These are phyloP conservation scores for Protostelium mycophagum DNA, from an alignment of 78 protist genomes.

Conservation along the genomic window DNA sequence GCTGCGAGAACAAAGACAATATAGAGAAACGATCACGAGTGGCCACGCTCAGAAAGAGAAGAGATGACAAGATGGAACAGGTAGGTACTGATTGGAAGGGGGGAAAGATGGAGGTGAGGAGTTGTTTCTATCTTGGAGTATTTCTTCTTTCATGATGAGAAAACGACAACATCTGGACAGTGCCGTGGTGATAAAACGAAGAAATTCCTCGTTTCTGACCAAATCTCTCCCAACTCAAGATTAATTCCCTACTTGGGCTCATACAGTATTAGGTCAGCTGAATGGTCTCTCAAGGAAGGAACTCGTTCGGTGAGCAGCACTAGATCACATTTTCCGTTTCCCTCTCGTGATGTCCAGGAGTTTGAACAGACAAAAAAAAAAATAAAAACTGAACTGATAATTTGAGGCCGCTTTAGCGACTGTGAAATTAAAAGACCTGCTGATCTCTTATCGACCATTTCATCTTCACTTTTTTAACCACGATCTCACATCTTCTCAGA, in stretches of 20 bases:
- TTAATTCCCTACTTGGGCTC: background rate
- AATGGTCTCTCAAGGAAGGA: too few species aligned
- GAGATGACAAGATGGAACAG: background rate
- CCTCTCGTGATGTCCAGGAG: background rate
- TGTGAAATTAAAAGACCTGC: background rate
- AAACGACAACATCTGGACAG: background rate
- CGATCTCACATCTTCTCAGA: too few species aligned
- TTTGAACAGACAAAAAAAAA: background rate
- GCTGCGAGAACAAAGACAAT: too few species aligned
- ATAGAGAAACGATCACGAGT: too few species aligned
- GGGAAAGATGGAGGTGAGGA: background rate
- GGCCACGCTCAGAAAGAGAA: too few species aligned
- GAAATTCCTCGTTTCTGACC: background rate
- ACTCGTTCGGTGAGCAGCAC: too few species aligned
- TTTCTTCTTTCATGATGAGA: background rate
- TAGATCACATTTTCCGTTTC: too few species aligned
- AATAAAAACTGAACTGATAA: background rate
- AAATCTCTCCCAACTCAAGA: background rate
- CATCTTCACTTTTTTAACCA: background rate
- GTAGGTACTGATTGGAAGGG: background rate
- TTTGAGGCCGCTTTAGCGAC: background rate
- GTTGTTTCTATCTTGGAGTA: background rate
- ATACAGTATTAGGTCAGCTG: too few species aligned
- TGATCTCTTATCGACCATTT: background rate
- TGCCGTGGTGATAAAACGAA: background rate